Evolutionary conservation across 106 monocot genomes (phyloP), one percentile per base, ranked within the genome.

Genomic region (Allium sativum): DNA sequence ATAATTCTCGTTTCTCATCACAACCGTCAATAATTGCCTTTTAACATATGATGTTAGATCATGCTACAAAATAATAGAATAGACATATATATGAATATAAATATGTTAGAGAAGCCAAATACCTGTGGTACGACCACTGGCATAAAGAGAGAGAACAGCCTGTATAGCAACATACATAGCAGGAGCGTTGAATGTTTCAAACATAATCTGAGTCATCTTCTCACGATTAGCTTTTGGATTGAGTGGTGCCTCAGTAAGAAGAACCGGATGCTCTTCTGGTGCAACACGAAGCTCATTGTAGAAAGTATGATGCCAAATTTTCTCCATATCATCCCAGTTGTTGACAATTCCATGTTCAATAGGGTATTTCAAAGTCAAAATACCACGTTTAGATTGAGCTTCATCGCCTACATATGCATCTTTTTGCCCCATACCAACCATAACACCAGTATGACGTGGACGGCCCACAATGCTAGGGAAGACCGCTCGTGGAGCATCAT

Each of bases 271-370:
- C 46, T 84, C 83, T 56, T 79, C 78, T 15, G 79, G 76, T 7
- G 74, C 73, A 59, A 78, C 82, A 59, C 82, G 82, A 7, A 82
- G 74, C 78, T 81, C 81, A 22, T 81, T 76, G 66, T 69, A 70
- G 66, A 79, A 79, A 40, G 79, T 74, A 58, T 75, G 76, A 52
- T 75, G 74, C 80, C 80, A 81, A 41, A 81, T 77, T 57, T 81
- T 81, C 56, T 81, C 82, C 79, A 83, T 83, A 66, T 84, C 84
- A 61, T 84, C 84, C 84, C 84, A 84, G 64, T 84, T 80, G 73
- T 67, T 84, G 14, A 84, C 84, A 55, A 84, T 76, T 2, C 84
- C 84, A 43, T 84, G 84, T 73, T 84, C 84, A 64, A 84, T 79
- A 5, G 84, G 84, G 70, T 84, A 84, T 52, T 84, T 84, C 46